A percentile compares a stretch with the other conserved stretches of the same genome.
phyloP scores from a whole-genome alignment of 225 moss, liverwort and hornwort species.

The Physcomitrium patens region DNA sequence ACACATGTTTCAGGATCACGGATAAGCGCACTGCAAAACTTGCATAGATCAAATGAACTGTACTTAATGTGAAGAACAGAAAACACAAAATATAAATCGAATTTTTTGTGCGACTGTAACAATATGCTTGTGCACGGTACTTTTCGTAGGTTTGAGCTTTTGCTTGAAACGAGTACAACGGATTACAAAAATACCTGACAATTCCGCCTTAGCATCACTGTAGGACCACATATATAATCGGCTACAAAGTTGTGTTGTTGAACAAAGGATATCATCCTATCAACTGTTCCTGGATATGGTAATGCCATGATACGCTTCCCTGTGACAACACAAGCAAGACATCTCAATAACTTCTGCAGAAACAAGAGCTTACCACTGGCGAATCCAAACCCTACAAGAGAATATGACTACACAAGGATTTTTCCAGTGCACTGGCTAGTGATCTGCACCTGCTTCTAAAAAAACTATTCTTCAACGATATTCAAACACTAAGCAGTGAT shows the following conservation, averaged over 20 bases:
- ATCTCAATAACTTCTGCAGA: conserved; percentile 10
- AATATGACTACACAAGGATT: not conserved
- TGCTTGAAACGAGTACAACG: not conserved
- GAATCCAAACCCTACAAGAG: not conserved
- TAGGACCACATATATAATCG: conserved; percentile 32
- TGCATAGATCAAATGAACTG: not conserved
- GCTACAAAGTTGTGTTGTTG: conserved; percentile 35
- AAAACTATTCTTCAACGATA: not conserved
- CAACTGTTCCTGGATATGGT: conserved; percentile 37
- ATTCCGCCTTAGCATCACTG: conserved; percentile 34
- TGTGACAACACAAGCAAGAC: conserved; percentile 31
- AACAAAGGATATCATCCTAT: conserved; percentile 40
- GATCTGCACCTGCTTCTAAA: not conserved
- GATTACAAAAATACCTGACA: conserved; percentile 43
- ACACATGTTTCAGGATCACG: conserved; percentile 29
- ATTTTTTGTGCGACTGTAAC: too few relatives aligned
- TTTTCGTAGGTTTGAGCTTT: not conserved
- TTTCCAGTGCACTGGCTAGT: not conserved
- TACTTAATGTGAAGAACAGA: conserved; percentile 5
- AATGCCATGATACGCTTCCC: conserved; percentile 43
- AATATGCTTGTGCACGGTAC: not conserved
- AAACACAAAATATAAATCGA: not conserved
- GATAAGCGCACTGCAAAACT: conserved; percentile 13
- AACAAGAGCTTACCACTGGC: conserved; percentile 11
- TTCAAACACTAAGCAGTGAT: not conserved